phyloP scores from a whole-genome alignment of 345 rosid genomes.

The Arabis hirsuta region DNA sequence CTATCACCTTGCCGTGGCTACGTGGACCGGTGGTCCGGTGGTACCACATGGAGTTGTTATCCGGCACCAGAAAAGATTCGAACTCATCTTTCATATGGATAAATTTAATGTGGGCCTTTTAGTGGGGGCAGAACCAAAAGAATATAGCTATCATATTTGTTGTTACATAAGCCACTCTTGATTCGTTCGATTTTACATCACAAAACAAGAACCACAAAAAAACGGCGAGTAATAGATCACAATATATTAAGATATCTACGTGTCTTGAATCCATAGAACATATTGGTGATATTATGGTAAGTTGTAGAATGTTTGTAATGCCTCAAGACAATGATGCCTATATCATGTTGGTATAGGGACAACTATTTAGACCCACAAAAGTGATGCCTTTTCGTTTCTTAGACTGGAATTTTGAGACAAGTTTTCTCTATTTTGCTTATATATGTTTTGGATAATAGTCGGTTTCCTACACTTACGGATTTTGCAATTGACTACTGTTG shows the following conservation, averaged over 20 bases:
- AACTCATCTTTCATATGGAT: constrained; percentile 34
- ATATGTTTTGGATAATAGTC: neutral
- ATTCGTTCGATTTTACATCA: constrained; percentile 19
- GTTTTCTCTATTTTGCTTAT: neutral
- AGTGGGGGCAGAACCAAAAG: constrained; percentile 19
- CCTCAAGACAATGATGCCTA: constrained; percentile 5
- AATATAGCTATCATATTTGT: constrained; percentile 31
- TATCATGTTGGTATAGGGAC: constrained; percentile 27
- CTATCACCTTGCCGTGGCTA: constrained; percentile 14
- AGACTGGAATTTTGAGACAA: constrained; percentile 22
- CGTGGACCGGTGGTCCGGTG: constrained; percentile 36
- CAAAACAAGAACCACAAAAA: constrained; percentile 31
- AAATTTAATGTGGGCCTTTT: constrained; percentile 10
- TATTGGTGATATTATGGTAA: constrained; percentile 19
- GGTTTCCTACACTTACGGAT: neutral
- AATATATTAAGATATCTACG: neutral
- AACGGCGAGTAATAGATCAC: constrained; percentile 23
- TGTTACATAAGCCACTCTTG: constrained; percentile 23
- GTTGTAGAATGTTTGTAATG: constrained; percentile 30
- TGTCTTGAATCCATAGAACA: neutral
- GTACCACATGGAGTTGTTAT: constrained; percentile 33
- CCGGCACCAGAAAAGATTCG: constrained; percentile 36
- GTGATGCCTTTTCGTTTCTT: constrained; percentile 9
- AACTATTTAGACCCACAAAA: constrained; percentile 35
- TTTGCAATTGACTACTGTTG: neutral